These are phyloP conservation scores for Trichoderma breve DNA, from an alignment of 2,329 filamentous ascomycete species.

Conservation along the genomic window DNA sequence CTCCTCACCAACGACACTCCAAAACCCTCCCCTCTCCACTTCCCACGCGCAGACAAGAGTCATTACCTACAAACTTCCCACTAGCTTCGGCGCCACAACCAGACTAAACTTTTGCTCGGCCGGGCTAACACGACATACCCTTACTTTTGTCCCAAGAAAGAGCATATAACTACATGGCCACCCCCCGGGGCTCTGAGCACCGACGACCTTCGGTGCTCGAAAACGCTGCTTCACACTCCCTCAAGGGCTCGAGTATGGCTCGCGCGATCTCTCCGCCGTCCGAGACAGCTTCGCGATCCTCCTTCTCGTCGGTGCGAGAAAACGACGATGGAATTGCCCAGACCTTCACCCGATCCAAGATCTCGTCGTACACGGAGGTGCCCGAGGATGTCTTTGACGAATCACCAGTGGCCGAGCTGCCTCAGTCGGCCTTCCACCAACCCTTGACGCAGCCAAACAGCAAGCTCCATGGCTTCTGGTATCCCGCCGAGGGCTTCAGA, in stretches of 20 bases:
- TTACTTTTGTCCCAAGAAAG: background rate
- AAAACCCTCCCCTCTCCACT: constrained; percentile 14
- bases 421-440: constrained; percentile 47
- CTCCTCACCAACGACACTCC: background rate
- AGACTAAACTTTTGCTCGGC: constrained; percentile 3
- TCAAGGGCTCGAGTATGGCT: constrained; percentile 39
- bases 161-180: constrained; percentile 18
- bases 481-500: constrained; percentile 56
- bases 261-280: constrained; percentile 37
- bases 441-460: constrained; percentile 56
- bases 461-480: constrained; percentile 57
- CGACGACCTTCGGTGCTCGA: constrained; percentile 29
- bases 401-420: constrained; percentile 43
- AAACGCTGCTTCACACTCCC: background rate
- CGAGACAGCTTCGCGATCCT: constrained; percentile 48
- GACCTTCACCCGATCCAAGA: constrained; percentile 61
- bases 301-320: constrained; percentile 62
- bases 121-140: background rate
- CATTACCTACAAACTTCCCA: constrained; percentile 13
- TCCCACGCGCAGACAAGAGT: constrained; percentile 7
- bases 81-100: constrained; percentile 19
- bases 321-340: constrained; percentile 58
- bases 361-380: constrained; percentile 55
- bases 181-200: constrained; percentile 23
- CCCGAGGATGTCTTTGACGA: constrained; percentile 54